Base-by-base conservation (phyloP, 2,329 filamentous ascomycete genomes). In the Venturia carpophila region DNA sequence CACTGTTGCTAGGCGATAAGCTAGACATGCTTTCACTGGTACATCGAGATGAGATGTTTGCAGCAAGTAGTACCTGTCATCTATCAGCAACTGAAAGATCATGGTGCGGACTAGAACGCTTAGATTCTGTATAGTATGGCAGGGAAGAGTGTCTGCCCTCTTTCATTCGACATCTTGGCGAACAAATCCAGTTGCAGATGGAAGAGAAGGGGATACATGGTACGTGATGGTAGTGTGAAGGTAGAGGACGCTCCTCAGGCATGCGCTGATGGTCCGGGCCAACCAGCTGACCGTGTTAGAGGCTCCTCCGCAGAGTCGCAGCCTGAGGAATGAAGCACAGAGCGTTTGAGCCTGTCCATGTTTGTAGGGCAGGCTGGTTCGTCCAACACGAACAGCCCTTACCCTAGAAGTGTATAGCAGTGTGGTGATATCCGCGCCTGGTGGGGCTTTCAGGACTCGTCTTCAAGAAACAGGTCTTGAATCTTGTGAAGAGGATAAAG, bases 361-460 rank as follows among this genome's bases (percentile, higher is more conserved):
- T 19, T 27, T n/a, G 30, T 58, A 58, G 52, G 52, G 52, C 52
- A 58, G 52, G 27, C 0, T 19, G 27, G 52, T 34, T 37, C 52
- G 52, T n/a, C 27, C 6, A 37, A 21, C 37, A 58, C 52, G 30
- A 58, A 9, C 52, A 34, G 52, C 52, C 52, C 30, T 58, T 58
- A 58, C 52, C 52, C 52, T 58, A 58, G 52, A 58, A 58, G 52
- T 37, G 52, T 37, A 58, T 58, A 58, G 9, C 27, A 58, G 52
- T 7, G 52, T 37, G 27, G 52, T 58, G 52, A 58, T 58, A 58
- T 58, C 52, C 52, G 37, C 30, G 52, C 52, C 13, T 58, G 52
- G 52, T 58, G 52, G 52, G 52, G 52, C 27, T 21, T 37, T 37
- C 15, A 21, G 52, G 52, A 52, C 52, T 58, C 52, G 52, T 58